Base-by-base conservation (phyloP, 371 early-diverging fungal genomes). In the Chytridium lagenaria region DNA sequence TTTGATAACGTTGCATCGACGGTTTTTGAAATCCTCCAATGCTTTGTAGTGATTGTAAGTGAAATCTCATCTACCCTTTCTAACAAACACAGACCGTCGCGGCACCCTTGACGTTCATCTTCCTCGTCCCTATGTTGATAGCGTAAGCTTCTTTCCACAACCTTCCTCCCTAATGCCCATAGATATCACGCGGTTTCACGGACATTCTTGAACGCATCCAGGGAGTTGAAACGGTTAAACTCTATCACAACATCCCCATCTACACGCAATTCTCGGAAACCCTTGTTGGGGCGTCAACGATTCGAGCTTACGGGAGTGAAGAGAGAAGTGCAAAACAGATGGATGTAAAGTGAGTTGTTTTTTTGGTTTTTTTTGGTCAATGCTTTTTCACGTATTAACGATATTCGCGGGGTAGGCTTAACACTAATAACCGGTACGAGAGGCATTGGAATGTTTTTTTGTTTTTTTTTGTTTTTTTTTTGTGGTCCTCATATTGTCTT, bases 261-360 rank as follows among this genome's bases (percentile, higher is more conserved):
- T 93, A 91, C 74, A 87, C 91, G 23, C 88, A 90, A 63, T 92
- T 94, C 76, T 86, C 87, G 2, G 95, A 95, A 76, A 90, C 89
- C 2, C 82, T 92, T 36, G 75, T 76, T 78, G 88, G 63, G 84
- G 91, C 74, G 78, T 75, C 90, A 1, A 95, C 93, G 1, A 92
- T 95, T 51, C 90, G 93, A 66, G 93, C 94, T 1, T 95, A 78
- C 78, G 78, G 77, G 15, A 51, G 63, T 26, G 75, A 78, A 55
- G 67, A 74, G 39, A 59, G 76, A 19, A 77, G 75, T 52, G 68
- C 72, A 19, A 33, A 23, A n/a, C 52, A 67, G 39, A 69, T 71
- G 38, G 64, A 73, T 50, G 64, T 50, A 16, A 77, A 72, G 65
- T 63, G 28, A 10, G 38, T 63, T 19, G 7, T 38, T 63, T 31